Conservation (phyloP, 306 rosid species). For the Purshia tridentata region DNA sequence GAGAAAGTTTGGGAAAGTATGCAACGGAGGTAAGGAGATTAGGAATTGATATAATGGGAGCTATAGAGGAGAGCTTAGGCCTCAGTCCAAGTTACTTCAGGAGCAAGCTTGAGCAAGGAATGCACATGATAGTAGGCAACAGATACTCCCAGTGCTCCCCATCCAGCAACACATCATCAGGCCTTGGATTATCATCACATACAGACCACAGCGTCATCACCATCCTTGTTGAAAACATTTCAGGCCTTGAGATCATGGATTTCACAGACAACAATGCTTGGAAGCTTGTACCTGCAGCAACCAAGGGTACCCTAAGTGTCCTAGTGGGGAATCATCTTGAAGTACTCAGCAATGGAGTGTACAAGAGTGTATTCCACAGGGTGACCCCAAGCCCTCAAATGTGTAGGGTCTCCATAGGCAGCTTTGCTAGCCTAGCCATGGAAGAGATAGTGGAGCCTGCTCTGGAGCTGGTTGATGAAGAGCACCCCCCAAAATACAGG, state of each 20-base stretch:
- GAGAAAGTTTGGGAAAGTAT: constrained; percentile 7
- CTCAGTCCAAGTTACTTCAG: constrained; percentile 12
- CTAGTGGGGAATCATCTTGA: constrained; percentile 16
- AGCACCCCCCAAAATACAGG: neutral
- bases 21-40: neutral
- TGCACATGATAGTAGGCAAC: neutral
- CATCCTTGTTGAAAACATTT: constrained; percentile 10
- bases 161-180: neutral
- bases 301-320: neutral
- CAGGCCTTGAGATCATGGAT: constrained; percentile 22
- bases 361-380: constrained; percentile 9
- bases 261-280: neutral
- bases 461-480: constrained; percentile 9
- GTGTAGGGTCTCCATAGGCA: neutral
- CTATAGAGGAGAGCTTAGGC: constrained; percentile 18
- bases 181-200: constrained; percentile 6
- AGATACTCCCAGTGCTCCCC: constrained; percentile 1
- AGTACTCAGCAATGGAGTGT: constrained; percentile 10
- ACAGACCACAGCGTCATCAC: constrained; percentile 22
- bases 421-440: constrained; percentile 12
- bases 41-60: constrained; percentile 6
- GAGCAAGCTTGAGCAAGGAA: constrained; percentile 17
- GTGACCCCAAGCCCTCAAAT: neutral
- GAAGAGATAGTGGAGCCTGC: constrained; percentile 17
- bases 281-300: neutral